Evolutionary conservation across 2,329 filamentous ascomycete genomes (phyloP).

Genomic region (Diplodia scrobiculata): DNA sequence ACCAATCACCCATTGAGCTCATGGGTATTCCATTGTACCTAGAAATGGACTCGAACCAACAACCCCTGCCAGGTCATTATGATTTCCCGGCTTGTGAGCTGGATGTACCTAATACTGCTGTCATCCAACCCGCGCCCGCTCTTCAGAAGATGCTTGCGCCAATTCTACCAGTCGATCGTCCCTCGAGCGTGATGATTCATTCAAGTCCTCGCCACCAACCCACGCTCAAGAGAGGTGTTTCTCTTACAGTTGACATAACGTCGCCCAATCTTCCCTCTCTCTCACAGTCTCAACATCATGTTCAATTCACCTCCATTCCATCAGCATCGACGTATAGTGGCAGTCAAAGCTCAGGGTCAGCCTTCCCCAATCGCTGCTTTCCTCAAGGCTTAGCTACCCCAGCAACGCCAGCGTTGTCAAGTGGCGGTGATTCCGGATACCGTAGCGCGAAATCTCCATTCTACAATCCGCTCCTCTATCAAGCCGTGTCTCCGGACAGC

Average conservation of each 20-base stretch:
- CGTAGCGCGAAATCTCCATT: not conserved
- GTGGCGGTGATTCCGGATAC: not conserved
- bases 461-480: not conserved
- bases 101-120: not conserved
- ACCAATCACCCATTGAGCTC: too few relatives aligned
- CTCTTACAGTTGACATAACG: not conserved
- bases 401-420: not conserved
- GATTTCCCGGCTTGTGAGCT: not conserved
- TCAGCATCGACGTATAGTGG: not conserved
- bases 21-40: too few relatives aligned
- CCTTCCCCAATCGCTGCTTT: not conserved
- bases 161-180: not conserved
- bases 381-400: not conserved
- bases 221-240: not conserved
- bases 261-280: not conserved
- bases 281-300: not conserved
- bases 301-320: not conserved
- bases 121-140: not conserved
- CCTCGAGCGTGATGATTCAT: not conserved
- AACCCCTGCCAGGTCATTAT: not conserved
- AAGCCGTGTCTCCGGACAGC: not conserved
- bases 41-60: not conserved
- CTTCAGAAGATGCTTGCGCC: not conserved
- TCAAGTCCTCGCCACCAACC: not conserved
- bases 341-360: not conserved